phyloP scores from a whole-genome alignment of 257 asterid species.

The Voacanga thouarsii region DNA sequence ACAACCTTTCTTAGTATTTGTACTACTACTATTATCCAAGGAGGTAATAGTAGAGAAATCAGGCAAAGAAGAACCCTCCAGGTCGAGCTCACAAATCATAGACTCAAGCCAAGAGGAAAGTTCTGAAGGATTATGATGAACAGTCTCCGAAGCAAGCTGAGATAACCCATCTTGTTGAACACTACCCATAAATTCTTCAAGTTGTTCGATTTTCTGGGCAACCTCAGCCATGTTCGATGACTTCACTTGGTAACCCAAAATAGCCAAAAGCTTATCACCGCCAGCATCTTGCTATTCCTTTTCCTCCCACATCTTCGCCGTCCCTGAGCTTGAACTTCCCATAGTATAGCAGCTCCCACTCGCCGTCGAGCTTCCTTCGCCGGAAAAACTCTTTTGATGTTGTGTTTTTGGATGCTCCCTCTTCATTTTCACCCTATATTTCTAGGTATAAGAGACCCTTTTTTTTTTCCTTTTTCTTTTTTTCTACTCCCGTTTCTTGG shows the following conservation, averaged over 20 bases:
- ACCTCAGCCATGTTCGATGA: constrained; percentile 67
- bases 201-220: constrained; percentile 65
- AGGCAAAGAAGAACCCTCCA: constrained; percentile 28
- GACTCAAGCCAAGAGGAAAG: constrained; percentile 77
- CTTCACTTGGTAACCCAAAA: constrained; percentile 58
- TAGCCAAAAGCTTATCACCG: constrained; percentile 66
- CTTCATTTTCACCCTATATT: constrained; percentile 11
- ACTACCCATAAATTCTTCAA: constrained; percentile 54
- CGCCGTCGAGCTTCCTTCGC: constrained; percentile 25
- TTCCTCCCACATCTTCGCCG: constrained; percentile 46
- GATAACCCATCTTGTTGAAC: constrained; percentile 47
- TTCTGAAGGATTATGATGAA: constrained; percentile 84
- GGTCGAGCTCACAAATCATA: constrained; percentile 63
- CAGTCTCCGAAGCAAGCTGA: constrained; percentile 52
- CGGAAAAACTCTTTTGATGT: constrained; percentile 9
- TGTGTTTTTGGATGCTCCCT: constrained; percentile 10
- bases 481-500: background rate
- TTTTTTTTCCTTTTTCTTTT: background rate
- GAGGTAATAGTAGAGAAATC: constrained; percentile 24
- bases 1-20: no score
- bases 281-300: constrained; percentile 33
- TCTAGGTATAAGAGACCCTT: background rate
- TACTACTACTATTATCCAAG: constrained; percentile 18
- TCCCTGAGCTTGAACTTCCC: constrained; percentile 29
- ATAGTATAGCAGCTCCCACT: constrained; percentile 8